These are phyloP conservation scores for Thyridium curvatum DNA, from an alignment of 2,329 filamentous ascomycete species.

Conservation along the genomic window DNA sequence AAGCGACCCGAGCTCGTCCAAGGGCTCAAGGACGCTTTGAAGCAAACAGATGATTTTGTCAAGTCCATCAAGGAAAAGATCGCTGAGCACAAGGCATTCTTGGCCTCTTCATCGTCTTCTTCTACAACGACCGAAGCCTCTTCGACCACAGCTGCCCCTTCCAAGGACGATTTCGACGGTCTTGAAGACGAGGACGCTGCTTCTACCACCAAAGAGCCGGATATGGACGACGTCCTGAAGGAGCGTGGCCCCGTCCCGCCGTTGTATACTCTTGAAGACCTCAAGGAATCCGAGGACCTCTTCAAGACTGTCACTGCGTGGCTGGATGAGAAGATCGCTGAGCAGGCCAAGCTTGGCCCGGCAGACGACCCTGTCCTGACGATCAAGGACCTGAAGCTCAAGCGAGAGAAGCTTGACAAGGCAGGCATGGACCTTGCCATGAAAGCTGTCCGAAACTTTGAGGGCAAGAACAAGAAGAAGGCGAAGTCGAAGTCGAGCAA, in stretches of 20 bases:
- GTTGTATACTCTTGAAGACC: constrained; percentile 67
- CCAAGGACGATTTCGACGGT: constrained; percentile 59
- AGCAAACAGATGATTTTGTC: constrained; percentile 65
- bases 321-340: constrained; percentile 65
- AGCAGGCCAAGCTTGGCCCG: constrained; percentile 63
- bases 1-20: constrained; percentile 66
- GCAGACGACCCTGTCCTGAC: constrained; percentile 72
- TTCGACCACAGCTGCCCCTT: constrained; percentile 36
- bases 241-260: constrained; percentile 52
- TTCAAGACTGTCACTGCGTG: constrained; percentile 61
- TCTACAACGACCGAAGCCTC: constrained; percentile 31
- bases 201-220: constrained; percentile 29
- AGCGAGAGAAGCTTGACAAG: constrained; percentile 66
- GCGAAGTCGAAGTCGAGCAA: constrained; percentile 19
- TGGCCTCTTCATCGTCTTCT: constrained; percentile 43
- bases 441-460: constrained; percentile 56
- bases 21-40: constrained; percentile 62
- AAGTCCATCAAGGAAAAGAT: constrained; percentile 66
- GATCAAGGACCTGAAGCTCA: constrained; percentile 63
- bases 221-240: constrained; percentile 36
- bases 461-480: constrained; percentile 36
- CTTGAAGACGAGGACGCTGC: constrained; percentile 63
- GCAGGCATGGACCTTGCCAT: constrained; percentile 63
- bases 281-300: constrained; percentile 56
- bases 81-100: constrained; percentile 56